Evolutionary conservation across 1,284 basidiomycete species (phyloP).

Genomic region (Apiotrichum akiyoshidainum): DNA sequence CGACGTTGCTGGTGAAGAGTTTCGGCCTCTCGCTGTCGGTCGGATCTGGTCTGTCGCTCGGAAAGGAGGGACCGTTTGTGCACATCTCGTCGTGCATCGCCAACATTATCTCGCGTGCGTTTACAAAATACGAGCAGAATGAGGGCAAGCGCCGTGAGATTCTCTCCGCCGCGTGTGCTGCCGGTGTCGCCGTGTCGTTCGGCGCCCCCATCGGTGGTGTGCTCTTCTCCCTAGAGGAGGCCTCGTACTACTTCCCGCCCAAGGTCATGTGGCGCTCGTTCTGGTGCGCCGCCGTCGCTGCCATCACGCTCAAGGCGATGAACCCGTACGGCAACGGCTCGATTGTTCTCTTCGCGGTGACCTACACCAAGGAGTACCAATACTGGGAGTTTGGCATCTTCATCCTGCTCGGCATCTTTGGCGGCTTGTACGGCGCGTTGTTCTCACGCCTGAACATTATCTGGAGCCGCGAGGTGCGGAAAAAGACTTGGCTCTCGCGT

Average conservation of each 20-base stretch:
- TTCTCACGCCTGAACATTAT: constrained; percentile 82
- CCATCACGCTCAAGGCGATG: constrained; percentile 78
- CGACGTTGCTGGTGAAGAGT: constrained; percentile 86
- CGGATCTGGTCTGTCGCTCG: constrained; percentile 82
- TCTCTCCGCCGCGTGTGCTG: constrained; percentile 83
- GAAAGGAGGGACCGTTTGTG: constrained; percentile 94
- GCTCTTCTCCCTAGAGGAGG: constrained; percentile 86
- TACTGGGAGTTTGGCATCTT: constrained; percentile 62
- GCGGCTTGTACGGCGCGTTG: constrained; percentile 88
- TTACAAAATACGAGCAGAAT: constrained; percentile 85
- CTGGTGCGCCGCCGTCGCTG: constrained; percentile 92
- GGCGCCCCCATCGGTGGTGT: constrained; percentile 92
- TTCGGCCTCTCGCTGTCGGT: constrained; percentile 86
- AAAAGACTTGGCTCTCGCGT: constrained; percentile 70
- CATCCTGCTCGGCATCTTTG: constrained; percentile 78
- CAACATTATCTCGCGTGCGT: constrained; percentile 86
- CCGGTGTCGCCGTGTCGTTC: constrained; percentile 61
- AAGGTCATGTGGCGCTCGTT: constrained; percentile 92
- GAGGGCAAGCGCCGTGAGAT: constrained; percentile 94
- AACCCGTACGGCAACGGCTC: constrained; percentile 77
- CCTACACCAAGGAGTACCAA: constrained; percentile 49
- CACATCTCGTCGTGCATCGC: constrained; percentile 94
- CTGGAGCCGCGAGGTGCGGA: constrained; percentile 80
- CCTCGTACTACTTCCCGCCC: constrained; percentile 92
- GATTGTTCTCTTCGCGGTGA: constrained; percentile 50